Evolutionary conservation across 2,329 filamentous ascomycete genomes (phyloP).

Genomic region (Ciborinia camelliae): DNA sequence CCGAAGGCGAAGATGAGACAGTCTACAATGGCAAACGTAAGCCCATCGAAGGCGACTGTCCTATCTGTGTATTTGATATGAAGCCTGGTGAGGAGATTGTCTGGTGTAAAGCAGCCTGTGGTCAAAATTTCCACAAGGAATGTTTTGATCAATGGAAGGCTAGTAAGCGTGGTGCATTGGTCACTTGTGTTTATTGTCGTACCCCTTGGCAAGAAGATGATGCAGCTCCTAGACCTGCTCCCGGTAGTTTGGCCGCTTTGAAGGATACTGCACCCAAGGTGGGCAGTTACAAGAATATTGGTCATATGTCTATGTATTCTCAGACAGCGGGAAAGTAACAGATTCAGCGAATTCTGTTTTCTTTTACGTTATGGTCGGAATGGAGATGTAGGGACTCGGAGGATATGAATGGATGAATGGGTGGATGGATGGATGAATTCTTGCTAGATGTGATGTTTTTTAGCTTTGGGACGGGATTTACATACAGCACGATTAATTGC

Average conservation of each 20-base stretch:
- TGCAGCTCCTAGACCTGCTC: not conserved
- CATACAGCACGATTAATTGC: no score
- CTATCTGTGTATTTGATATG: slow-evolving; percentile 28
- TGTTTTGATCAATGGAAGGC: slow-evolving; percentile 54
- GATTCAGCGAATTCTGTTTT: no score
- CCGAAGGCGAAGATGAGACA: slow-evolving; percentile 17
- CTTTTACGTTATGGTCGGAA: no score
- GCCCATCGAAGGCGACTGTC: slow-evolving; percentile 26
- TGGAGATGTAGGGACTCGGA: no score
- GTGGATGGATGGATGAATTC: no score
- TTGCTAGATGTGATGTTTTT: no score
- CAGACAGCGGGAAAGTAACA: no score
- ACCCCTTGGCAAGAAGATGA: slow-evolving; percentile 50
- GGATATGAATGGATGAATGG: no score
- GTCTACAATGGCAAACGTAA: slow-evolving; percentile 25
- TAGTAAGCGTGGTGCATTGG: slow-evolving; percentile 42
- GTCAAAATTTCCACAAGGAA: slow-evolving; percentile 50
- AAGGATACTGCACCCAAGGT: slow-evolving; percentile 25
- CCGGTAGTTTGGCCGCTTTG: slow-evolving; percentile 22
- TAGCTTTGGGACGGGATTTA: no score
- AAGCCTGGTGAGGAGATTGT: slow-evolving; percentile 43
- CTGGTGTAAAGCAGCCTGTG: slow-evolving; percentile 58
- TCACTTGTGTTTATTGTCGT: slow-evolving; percentile 61
- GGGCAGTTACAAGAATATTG: slow-evolving; percentile 25
- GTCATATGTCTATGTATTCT: slow-evolving; percentile 22